phyloP scores from a whole-genome alignment of 139 green algal species.

The Asterochloris erici region DNA sequence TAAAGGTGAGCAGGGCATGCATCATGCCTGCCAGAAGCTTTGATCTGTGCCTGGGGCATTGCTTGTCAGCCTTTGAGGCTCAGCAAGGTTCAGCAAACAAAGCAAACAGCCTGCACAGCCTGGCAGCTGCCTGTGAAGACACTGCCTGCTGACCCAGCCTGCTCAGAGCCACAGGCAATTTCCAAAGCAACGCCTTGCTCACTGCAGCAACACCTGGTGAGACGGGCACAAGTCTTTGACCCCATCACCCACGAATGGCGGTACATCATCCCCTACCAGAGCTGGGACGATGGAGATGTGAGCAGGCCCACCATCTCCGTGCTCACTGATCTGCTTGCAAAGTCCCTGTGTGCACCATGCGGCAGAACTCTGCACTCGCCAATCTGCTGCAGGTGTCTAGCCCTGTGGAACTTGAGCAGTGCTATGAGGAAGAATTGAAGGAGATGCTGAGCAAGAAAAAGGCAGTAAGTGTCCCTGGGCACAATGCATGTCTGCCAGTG shows the following conservation, averaged over 20 bases:
- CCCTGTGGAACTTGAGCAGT: constrained; percentile 14
- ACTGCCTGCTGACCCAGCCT: not conserved
- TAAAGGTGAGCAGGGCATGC: constrained; percentile 2
- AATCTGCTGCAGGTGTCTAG: constrained; percentile 7
- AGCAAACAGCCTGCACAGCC: not conserved
- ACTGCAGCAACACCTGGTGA: not conserved
- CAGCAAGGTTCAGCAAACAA: not conserved
- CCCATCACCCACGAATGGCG: not conserved
- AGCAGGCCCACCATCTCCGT: not conserved
- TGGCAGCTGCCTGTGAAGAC: not conserved
- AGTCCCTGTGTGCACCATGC: not conserved
- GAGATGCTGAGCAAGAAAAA: too few relatives aligned
- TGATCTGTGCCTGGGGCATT: too few relatives aligned
- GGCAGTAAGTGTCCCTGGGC: too few relatives aligned
- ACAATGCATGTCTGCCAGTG: too few relatives aligned
- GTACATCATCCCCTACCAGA: not conserved
- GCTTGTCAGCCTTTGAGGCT: not conserved
- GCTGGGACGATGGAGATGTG: constrained; percentile 15
- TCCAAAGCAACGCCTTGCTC: not conserved
- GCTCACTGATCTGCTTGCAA: not conserved
- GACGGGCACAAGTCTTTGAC: constrained; percentile 7
- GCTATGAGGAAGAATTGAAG: not conserved
- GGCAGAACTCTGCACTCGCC: not conserved
- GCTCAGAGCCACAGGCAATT: not conserved
- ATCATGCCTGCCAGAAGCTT: not conserved